Evolutionary conservation across 306 rosid genomes (phyloP).

Genomic region (Hylodesmum podocarpum): DNA sequence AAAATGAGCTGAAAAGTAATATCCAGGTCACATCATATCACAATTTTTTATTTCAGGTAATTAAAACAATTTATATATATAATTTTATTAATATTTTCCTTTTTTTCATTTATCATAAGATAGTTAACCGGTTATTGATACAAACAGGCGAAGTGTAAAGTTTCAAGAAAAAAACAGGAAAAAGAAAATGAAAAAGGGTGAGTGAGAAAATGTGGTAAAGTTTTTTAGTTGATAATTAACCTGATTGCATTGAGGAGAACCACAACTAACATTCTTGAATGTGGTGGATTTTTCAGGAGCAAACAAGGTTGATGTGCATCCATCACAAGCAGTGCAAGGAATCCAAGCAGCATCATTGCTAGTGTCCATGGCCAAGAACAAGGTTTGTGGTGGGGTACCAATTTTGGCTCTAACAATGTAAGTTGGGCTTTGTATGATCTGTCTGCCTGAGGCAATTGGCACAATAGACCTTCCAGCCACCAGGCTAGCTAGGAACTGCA

Average conservation of each 20-base stretch:
- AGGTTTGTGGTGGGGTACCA: constrained; percentile 77
- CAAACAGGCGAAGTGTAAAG: no score
- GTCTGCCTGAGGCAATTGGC: constrained; percentile 93
- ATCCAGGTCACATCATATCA: not conserved
- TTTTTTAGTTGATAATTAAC: constrained; percentile 37
- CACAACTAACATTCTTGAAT: constrained; percentile 56
- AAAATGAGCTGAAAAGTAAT: not conserved
- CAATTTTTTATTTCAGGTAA: no score
- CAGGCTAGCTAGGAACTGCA: constrained; percentile 55
- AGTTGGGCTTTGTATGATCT: constrained; percentile 74
- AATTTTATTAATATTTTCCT: no score
- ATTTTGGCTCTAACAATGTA: constrained; percentile 72
- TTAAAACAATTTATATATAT: no score
- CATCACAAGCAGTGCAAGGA: constrained; percentile 78
- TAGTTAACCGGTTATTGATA: no score
- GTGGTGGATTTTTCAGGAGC: constrained; percentile 58
- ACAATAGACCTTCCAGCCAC: constrained; percentile 59
- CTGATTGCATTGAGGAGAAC: constrained; percentile 71
- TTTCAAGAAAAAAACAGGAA: no score
- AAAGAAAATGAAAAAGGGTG: not conserved
- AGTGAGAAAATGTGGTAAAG: not conserved
- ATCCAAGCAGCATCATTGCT: constrained; percentile 95
- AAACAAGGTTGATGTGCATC: constrained; percentile 67
- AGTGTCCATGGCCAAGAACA: constrained; percentile 81
- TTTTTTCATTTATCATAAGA: no score